Conservation (phyloP, 2,329 filamentous ascomycete genomes). For the Alternaria burnsii region DNA sequence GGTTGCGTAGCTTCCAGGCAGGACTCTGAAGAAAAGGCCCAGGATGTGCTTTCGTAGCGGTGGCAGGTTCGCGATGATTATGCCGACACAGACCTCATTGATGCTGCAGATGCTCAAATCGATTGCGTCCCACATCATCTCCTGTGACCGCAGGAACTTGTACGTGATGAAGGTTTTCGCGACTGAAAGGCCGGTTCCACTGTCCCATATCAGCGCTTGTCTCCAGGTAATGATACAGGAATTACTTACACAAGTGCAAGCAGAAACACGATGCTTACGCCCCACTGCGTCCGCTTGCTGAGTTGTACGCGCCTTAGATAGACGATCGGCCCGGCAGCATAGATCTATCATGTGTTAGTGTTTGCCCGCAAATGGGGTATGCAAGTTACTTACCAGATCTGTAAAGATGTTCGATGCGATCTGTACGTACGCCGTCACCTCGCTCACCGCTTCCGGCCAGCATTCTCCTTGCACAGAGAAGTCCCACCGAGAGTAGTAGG, state of each 20-base stretch:
- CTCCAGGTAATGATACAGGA: background rate
- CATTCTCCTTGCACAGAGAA: constrained; percentile 12
- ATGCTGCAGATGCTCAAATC: constrained; percentile 22
- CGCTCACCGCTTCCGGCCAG: constrained; percentile 12
- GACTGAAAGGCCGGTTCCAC: constrained; percentile 13
- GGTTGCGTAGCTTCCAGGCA: constrained; percentile 1
- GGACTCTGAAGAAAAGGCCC: background rate
- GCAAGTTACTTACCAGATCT: constrained; percentile 12
- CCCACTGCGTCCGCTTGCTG: constrained; percentile 19
- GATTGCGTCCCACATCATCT: constrained; percentile 20
- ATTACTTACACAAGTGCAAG: constrained; percentile 19
- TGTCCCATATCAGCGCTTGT: background rate
- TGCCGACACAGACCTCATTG: constrained; percentile 24
- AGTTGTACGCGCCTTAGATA: constrained; percentile 16
- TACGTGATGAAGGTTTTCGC: constrained; percentile 15
- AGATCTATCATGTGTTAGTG: constrained; percentile 9
- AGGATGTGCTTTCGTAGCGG: constrained; percentile 20
- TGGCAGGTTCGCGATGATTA: constrained; percentile 24
- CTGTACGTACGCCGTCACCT: constrained; percentile 15
- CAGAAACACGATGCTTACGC: constrained; percentile 19
- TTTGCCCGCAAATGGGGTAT: too few relatives aligned
- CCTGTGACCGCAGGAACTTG: constrained; percentile 10
- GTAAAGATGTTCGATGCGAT: constrained; percentile 20
- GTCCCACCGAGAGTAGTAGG: constrained; percentile 14
- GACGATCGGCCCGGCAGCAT: constrained; percentile 20